Conservation (phyloP, 805 yeast genomes). For the Lachancea dasiensis region DNA sequence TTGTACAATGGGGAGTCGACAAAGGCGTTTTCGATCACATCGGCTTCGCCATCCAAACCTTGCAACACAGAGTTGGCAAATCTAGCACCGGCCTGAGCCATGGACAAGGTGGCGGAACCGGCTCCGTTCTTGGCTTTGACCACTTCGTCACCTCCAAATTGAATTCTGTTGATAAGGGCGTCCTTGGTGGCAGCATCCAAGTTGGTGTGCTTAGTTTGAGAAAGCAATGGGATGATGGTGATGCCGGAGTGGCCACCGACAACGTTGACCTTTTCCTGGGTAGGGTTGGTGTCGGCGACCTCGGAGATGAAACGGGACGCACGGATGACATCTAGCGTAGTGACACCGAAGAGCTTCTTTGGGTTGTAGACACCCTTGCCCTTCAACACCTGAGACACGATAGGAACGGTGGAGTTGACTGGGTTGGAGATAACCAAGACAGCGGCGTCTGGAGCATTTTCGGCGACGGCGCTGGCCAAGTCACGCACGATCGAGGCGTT, state of each 20-base stretch:
- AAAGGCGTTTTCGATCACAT: conserved; percentile 61
- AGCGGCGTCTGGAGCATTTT: conserved; percentile 77
- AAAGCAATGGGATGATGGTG: conserved; percentile 89
- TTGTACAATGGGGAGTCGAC: conserved; percentile 80
- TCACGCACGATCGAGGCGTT: conserved; percentile 94
- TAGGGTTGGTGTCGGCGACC: conserved; percentile 54
- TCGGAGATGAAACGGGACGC: conserved; percentile 77
- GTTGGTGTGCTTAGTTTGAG: conserved; percentile 69
- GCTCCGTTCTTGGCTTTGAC: conserved; percentile 92
- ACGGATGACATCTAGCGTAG: conserved; percentile 88
- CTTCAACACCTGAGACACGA: conserved; percentile 88
- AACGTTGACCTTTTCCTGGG: conserved; percentile 70
- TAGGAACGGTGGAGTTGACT: conserved; percentile 95
- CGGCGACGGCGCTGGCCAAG: conserved; percentile 81
- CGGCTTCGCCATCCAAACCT: conserved; percentile 59
- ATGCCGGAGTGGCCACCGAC: conserved; percentile 98
- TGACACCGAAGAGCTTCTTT: conserved; percentile 89
- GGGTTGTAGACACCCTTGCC: conserved; percentile 84
- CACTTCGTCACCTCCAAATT: conserved; percentile 95
- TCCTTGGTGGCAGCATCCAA: conserved; percentile 62
- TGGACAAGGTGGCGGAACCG: conserved; percentile 88
- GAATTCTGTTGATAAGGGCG: conserved; percentile 75
- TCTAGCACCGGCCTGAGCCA: conserved; percentile 88
- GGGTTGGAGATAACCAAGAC: conserved; percentile 86
- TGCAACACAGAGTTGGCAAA: conserved; percentile 60